phyloP scores from a whole-genome alignment of 495 filamentous ascomycete genomes.

The Aspergillus avenaceus region DNA sequence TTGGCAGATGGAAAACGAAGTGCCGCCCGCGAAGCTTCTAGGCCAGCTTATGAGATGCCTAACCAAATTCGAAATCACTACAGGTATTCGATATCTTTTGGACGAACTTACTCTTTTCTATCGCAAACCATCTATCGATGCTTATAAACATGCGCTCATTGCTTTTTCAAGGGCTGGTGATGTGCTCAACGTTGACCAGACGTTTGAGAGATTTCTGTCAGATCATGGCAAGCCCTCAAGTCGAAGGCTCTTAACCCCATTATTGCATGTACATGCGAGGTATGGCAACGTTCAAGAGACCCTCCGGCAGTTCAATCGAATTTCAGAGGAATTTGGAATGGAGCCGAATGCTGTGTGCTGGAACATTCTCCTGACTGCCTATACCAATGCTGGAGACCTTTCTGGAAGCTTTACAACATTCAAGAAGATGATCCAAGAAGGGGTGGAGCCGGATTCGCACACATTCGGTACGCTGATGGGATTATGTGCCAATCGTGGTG shows the following conservation, averaged over 20 bases:
- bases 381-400: constrained; percentile 61
- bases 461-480: constrained; percentile 71
- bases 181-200: constrained; percentile 20
- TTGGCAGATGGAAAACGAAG: constrained; percentile 18
- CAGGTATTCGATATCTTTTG: constrained; percentile 48
- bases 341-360: constrained; percentile 53
- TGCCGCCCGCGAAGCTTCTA: constrained; percentile 19
- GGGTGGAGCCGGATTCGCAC: constrained; percentile 47
- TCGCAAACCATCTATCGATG: constrained; percentile 19
- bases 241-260: constrained; percentile 34
- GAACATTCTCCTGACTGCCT: constrained; percentile 75
- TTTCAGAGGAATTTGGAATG: constrained; percentile 49
- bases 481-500: constrained; percentile 67
- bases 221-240: constrained; percentile 32
- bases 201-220: constrained; percentile 29
- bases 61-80: constrained; percentile 22
- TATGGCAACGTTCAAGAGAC: constrained; percentile 57
- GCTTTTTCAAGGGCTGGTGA: constrained; percentile 31
- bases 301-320: constrained; percentile 53
- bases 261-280: constrained; percentile 64
- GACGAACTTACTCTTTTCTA: constrained; percentile 40
- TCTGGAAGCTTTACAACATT: constrained; percentile 58
- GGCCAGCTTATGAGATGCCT: constrained; percentile 20
- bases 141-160: constrained; percentile 29
- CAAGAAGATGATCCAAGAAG: constrained; percentile 44